Evolutionary conservation across 306 rosid species (phyloP).

Genomic region (Vicia faba): DNA sequence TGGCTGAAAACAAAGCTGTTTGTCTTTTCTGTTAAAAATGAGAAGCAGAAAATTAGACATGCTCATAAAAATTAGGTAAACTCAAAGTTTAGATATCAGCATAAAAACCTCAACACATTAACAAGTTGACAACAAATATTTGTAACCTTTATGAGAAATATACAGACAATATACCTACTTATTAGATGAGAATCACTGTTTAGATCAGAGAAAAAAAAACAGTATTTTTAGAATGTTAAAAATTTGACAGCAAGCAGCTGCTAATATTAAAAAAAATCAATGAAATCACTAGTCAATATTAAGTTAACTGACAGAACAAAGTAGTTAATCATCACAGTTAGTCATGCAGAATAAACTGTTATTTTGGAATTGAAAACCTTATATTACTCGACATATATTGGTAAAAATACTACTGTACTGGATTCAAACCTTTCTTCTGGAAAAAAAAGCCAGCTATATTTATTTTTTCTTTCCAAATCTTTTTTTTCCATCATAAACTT

Average conservation of each 20-base stretch:
- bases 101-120: constrained; percentile 4
- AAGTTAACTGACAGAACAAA: no score
- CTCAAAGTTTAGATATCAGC: constrained; percentile 14
- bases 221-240: not conserved
- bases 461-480: no score
- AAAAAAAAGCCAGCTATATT: no score
- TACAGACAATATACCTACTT: constrained; percentile 1
- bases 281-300: no score
- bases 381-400: no score
- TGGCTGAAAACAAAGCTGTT: constrained; percentile 96
- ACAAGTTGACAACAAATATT: constrained; percentile 1
- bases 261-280: constrained; percentile 27
- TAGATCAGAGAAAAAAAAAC: constrained; percentile 3
- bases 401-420: no score
- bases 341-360: no score
- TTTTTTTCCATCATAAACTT: no score
- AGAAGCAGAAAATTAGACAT: constrained; percentile 38
- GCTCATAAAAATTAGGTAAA: not conserved
- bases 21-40: constrained; percentile 77
- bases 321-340: no score
- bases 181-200: not conserved
- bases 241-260: constrained; percentile 13
- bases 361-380: no score
- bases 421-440: no score
- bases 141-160: constrained; percentile 4